Conservation (phyloP, 768 basidiomycete species). For the Coprinopsis marcescibilis region DNA sequence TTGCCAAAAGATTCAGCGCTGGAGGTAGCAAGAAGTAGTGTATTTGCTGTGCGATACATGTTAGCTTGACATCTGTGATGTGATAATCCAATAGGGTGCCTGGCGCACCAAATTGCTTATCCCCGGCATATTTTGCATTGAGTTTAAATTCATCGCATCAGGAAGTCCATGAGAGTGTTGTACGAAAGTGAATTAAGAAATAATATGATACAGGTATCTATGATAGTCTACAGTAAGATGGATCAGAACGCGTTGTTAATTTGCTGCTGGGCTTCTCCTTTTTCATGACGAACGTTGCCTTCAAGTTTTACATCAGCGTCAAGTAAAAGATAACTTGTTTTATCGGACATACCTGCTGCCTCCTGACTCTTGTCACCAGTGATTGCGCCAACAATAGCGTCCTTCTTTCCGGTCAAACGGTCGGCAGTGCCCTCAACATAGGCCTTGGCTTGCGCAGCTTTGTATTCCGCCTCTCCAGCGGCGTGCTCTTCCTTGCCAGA, state of each 20-base stretch:
- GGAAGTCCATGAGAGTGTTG: too few relatives aligned
- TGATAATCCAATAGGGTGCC: too few relatives aligned
- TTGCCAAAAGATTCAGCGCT: too few relatives aligned
- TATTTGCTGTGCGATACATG: too few relatives aligned
- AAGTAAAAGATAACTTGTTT: background rate
- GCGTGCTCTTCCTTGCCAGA: constrained; percentile 42
- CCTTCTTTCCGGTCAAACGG: constrained; percentile 37
- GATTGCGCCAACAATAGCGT: constrained; percentile 38
- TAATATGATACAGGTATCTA: background rate
- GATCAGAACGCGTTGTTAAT: constrained; percentile 28
- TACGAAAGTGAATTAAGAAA: background rate
- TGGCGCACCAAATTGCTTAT: too few relatives aligned
- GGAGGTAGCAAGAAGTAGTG: too few relatives aligned
- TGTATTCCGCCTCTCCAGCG: constrained; percentile 37
- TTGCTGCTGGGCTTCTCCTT: constrained; percentile 45
- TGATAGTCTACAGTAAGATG: background rate
- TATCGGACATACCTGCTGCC: constrained; percentile 23
- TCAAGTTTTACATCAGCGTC: background rate
- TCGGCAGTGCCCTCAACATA: constrained; percentile 41
- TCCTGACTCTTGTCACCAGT: constrained; percentile 40
- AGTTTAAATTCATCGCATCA: too few relatives aligned
- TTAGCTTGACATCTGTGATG: too few relatives aligned
- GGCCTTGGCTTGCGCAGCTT: constrained; percentile 37
- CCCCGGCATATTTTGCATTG: too few relatives aligned
- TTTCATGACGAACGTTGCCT: constrained; percentile 49